These are phyloP conservation scores for Camptophora hylomeconis DNA, from an alignment of 2,329 filamentous ascomycete species.

Conservation along the genomic window DNA sequence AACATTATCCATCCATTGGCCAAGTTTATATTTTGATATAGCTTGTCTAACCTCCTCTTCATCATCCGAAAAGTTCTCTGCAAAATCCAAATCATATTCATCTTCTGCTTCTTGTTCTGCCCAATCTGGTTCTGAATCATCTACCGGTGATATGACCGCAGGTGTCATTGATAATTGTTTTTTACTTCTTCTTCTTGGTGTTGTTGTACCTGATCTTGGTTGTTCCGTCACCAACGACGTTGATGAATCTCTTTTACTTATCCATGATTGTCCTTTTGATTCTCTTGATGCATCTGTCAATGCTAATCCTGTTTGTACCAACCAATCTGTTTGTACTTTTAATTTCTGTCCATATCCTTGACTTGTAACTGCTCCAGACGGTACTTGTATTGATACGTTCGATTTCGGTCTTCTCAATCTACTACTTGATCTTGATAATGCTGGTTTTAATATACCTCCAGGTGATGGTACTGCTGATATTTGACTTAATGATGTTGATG, in stretches of 20 bases:
- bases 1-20: conserved; percentile 43
- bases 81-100: conserved; percentile 11
- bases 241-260: conserved; percentile 41
- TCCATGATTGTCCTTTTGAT: conserved; percentile 50
- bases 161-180: conserved; percentile 25
- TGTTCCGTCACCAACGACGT: conserved; percentile 31
- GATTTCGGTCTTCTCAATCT: conserved; percentile 11
- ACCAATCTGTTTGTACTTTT: conserved; percentile 28
- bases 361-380: conserved; percentile 6
- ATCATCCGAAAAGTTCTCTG: conserved; percentile 29
- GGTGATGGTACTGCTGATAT: conserved; percentile 19
- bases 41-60: conserved; percentile 41
- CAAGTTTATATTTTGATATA: conserved; percentile 42
- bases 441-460: conserved; percentile 13
- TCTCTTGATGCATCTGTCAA: conserved; percentile 45
- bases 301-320: conserved; percentile 44
- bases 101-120: conserved; percentile 14
- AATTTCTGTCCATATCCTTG: conserved; percentile 5
- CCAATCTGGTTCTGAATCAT: conserved; percentile 14
- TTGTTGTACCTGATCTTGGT: conserved; percentile 14
- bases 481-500: conserved; percentile 19
- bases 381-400: conserved; percentile 6
- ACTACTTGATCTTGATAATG: conserved; percentile 6
- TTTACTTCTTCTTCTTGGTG: conserved; percentile 21
- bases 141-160: too few relatives aligned